Percentiles rank a stretch among this genome's conserved stretches.
Conservation (phyloP, 2,329 filamentous ascomycete genomes). For the Emydomyces testavorans region DNA sequence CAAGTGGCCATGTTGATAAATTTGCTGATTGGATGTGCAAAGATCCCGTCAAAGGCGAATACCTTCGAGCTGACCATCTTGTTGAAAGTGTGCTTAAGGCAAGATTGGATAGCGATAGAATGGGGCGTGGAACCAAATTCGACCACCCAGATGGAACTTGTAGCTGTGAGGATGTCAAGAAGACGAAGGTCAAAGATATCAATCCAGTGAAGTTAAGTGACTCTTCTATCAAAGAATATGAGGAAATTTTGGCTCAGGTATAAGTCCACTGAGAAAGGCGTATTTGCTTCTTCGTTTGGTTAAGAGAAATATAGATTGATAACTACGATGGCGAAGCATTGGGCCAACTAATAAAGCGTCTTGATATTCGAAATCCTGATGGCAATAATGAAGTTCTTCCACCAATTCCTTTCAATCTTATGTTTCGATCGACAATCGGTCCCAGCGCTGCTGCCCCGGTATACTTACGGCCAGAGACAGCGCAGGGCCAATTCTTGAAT, state of each 20-base stretch:
- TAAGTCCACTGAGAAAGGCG: too few relatives aligned
- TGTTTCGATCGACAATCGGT: slow-evolving; percentile 94
- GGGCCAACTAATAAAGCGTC: slow-evolving; percentile 76
- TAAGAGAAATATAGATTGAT: too few relatives aligned
- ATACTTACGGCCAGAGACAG: slow-evolving; percentile 85
- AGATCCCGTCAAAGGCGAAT: slow-evolving; percentile 94
- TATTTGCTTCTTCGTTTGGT: too few relatives aligned
- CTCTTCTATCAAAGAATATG: slow-evolving; percentile 74
- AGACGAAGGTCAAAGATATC: slow-evolving; percentile 67
- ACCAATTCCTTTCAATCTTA: slow-evolving; percentile 90
- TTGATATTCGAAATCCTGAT: slow-evolving; percentile 77
- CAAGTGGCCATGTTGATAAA: slow-evolving; percentile 91
- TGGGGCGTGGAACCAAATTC: slow-evolving; percentile 70
- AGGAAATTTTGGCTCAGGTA: slow-evolving; percentile 80
- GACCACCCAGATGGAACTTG: slow-evolving; percentile 59
- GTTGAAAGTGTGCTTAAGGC: slow-evolving; percentile 88
- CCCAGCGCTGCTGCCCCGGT: slow-evolving; percentile 78
- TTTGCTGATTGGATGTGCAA: slow-evolving; percentile 99
- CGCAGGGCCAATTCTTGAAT: slow-evolving; percentile 95
- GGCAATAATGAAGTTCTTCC: slow-evolving; percentile 65
- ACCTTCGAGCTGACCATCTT: slow-evolving; percentile 89
- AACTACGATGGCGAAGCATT: slow-evolving; percentile 85
- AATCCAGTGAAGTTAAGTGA: slow-evolving; percentile 80
- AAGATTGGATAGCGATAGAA: slow-evolving; percentile 78
- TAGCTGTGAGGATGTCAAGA: slow-evolving; percentile 85